Conservation (phyloP, 2,329 filamentous ascomycete genomes). For the Aureobasidium sp. region DNA sequence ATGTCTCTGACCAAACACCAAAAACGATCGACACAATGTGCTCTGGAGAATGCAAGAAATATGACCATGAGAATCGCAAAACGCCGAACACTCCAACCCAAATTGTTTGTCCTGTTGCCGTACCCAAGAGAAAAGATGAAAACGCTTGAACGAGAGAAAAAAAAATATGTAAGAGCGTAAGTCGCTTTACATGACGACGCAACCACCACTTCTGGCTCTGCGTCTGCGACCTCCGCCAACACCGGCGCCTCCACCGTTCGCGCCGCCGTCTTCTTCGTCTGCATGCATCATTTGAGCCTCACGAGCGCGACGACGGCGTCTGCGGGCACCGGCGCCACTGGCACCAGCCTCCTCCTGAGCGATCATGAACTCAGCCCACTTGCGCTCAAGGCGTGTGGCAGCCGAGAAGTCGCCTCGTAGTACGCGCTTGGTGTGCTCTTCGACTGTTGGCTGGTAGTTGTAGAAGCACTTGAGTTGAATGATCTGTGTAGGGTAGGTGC, state of each 20-base stretch:
- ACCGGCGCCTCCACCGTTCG: slow-evolving; percentile 20
- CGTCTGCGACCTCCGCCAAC: slow-evolving; percentile 33
- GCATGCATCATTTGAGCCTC: slow-evolving; percentile 76
- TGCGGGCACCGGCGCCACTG: slow-evolving; percentile 56
- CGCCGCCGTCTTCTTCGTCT: slow-evolving; percentile 65
- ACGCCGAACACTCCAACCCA: not conserved
- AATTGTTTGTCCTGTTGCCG: not conserved
- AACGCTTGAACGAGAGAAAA: not conserved
- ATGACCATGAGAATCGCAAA: not conserved
- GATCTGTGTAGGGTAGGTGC: slow-evolving; percentile 65
- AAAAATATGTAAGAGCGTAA: not conserved
- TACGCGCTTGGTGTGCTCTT: slow-evolving; percentile 86
- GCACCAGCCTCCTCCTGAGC: slow-evolving; percentile 75
- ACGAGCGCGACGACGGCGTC: slow-evolving; percentile 67
- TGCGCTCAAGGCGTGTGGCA: slow-evolving; percentile 73
- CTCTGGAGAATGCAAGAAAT: not conserved
- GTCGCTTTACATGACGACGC: slow-evolving; percentile 39
- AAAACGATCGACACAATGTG: no score
- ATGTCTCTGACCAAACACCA: no score
- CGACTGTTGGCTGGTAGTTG: slow-evolving; percentile 88
- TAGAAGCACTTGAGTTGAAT: slow-evolving; percentile 91
- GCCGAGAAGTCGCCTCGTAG: slow-evolving; percentile 66
- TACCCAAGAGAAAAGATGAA: not conserved
- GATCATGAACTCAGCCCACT: slow-evolving; percentile 94
- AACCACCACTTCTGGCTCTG: slow-evolving; percentile 43